Evolutionary conservation across 148 eudicot genomes (phyloP).

Genomic region (Linanthus parryae): DNA sequence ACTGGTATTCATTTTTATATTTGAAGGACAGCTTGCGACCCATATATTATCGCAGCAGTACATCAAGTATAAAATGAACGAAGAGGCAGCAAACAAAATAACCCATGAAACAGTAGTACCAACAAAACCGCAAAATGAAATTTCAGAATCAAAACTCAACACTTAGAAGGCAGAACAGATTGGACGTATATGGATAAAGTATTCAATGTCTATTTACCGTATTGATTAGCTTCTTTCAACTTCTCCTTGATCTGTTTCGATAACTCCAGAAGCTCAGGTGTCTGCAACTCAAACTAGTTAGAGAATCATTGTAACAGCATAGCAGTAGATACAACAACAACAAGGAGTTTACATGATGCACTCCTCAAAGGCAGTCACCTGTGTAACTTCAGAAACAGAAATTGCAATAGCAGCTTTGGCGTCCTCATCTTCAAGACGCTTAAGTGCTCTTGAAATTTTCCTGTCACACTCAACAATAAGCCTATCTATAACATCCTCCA

Average conservation of each 20-base stretch:
- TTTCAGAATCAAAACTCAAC: not conserved
- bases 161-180: not conserved
- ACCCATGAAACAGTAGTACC: too few relatives aligned
- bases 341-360: too few relatives aligned
- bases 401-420: constrained; percentile 96
- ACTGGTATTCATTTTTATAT: too few relatives aligned
- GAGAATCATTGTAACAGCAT: not conserved
- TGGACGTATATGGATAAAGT: not conserved
- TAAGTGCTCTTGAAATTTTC: constrained; percentile 80
- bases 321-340: too few relatives aligned
- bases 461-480: constrained; percentile 88
- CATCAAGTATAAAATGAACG: too few relatives aligned
- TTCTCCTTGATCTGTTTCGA: constrained; percentile 74
- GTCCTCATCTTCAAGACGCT: constrained; percentile 86
- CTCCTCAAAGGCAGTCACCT: constrained; percentile 29
- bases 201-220: constrained; percentile 32
- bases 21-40: too few relatives aligned
- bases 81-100: too few relatives aligned
- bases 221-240: constrained; percentile 66
- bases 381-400: constrained; percentile 84
- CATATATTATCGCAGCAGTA: too few relatives aligned
- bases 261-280: constrained; percentile 59
- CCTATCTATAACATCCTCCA: constrained; percentile 88
- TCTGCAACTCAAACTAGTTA: constrained; percentile 25
- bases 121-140: too few relatives aligned